Percentiles rank a stretch among this genome's conserved stretches.
These are phyloP conservation scores for Chlamydomonas incerta DNA, from an alignment of 139 green algal species.

Conservation along the genomic window DNA sequence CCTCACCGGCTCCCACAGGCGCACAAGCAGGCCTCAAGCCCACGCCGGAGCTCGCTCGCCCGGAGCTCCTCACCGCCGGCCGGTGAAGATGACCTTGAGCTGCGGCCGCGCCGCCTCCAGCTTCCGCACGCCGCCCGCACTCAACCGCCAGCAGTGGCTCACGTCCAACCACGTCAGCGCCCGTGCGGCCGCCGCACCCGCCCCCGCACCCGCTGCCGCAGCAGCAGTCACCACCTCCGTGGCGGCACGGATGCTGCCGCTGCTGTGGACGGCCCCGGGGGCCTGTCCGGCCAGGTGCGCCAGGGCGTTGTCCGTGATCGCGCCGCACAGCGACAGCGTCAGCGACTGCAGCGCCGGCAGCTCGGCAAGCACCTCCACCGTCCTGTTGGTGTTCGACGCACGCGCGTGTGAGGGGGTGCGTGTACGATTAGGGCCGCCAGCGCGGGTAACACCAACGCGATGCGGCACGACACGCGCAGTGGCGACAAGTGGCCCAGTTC, in stretches of 20 bases:
- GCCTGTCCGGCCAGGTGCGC: not conserved
- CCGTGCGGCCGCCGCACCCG: slow-evolving; percentile 22
- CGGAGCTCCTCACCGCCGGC: not conserved
- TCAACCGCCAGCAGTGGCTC: slow-evolving; percentile 43
- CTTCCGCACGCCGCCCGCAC: not conserved
- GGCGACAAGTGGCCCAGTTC: too few species aligned
- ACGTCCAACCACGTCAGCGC: slow-evolving; percentile 50
- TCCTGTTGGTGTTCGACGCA: too few species aligned
- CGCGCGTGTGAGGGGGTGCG: too few species aligned
- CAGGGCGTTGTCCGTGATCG: slow-evolving; percentile 12
- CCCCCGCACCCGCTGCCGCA: not conserved
- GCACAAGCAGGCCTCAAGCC: too few species aligned
- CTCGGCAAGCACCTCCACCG: slow-evolving; percentile 40
- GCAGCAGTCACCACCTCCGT: too few species aligned
- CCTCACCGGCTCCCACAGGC: too few species aligned
- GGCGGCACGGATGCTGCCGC: too few species aligned
- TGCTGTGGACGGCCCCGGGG: too few species aligned
- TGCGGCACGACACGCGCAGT: too few species aligned
- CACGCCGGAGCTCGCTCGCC: too few species aligned
- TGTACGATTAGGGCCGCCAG: too few species aligned
- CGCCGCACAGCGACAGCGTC: slow-evolving; percentile 44
- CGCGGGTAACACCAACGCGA: too few species aligned
- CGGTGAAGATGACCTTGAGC: slow-evolving; percentile 30
- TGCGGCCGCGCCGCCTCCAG: slow-evolving; percentile 31
- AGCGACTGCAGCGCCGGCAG: slow-evolving; percentile 54